Evolutionary conservation across 768 basidiomycete species (phyloP), one percentile per base, ranked within the genome.

Genomic region (Suillus tomentosus): DNA sequence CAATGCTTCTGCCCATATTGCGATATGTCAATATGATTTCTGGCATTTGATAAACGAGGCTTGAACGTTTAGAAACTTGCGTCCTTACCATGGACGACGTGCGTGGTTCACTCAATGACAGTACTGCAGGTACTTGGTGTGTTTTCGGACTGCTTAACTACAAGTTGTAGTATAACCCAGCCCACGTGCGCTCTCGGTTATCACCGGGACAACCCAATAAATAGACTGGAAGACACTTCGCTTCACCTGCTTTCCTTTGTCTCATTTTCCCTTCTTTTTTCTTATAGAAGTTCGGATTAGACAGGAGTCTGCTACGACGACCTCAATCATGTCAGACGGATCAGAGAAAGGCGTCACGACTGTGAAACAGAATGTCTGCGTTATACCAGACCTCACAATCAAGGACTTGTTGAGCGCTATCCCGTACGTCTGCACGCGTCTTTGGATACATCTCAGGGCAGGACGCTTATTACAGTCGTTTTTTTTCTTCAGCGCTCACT

Each of bases 371-470:
- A 82, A 79, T 50, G 80, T 83, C 56, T 84, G 85, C 65, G 71
- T 83, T 34, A 91, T 96, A 66, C 95, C 95, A 24, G 89, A 94
- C 80, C 84, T 94, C 66, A 84, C 91, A 45, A 84, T 96, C 76
- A 97, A 96, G 80, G 91, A 97, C 71, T 74, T 96, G 69, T 83
- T 96, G 60, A 84, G 84, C 54, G 86, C 84, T 19, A 95, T 97
- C 72, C 95, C 95, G 87, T 92, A 71, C 67, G 89, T 83, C 66
- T 45, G 62, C 27, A 7, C 22, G 48, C 62, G 50, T 66, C 24
- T 62, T 43, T 40, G 62, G 61, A 37, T 39, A 48, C 11, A 27
- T 54, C n/a, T 42, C 7, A 47, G 13, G 10, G 43, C 55, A 63
- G 27, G 69, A 55, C 37, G 24, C 15, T 24, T 3, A 45, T 62